These are phyloP conservation scores for Hebeloma cylindrosporum DNA, from an alignment of 768 basidiomycete genomes.

Conservation along the genomic window DNA sequence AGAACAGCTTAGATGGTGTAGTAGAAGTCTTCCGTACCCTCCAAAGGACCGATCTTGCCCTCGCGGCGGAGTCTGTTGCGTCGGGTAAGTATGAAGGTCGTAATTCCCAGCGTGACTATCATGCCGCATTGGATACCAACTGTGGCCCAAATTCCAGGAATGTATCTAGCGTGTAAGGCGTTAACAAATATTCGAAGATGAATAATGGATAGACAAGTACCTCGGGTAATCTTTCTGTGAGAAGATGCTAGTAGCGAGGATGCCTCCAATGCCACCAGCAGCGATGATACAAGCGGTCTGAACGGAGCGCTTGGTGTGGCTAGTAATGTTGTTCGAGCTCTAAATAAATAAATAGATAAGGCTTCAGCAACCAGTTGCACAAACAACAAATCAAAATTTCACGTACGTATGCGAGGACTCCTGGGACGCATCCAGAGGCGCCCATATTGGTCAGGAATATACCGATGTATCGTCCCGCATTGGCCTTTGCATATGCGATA, in stretches of 20 bases:
- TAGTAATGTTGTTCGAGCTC: conserved; percentile 37
- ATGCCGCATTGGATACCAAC: conserved; percentile 36
- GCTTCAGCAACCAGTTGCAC: neutral
- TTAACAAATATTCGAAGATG: neutral
- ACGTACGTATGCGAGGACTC: conserved; percentile 38
- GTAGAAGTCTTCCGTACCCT: conserved; percentile 36
- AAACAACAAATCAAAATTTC: neutral
- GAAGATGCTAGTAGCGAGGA: conserved; percentile 39
- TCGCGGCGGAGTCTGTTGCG: conserved; percentile 32
- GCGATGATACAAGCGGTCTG: conserved; percentile 36
- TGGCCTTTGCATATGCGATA: conserved; percentile 27
- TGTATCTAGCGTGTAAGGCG: conserved; percentile 22
- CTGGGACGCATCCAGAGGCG: conserved; percentile 34
- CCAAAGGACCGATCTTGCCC: conserved; percentile 30
- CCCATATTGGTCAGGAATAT: conserved; percentile 36
- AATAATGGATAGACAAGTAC: conserved; percentile 14
- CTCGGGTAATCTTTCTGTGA: conserved; percentile 36
- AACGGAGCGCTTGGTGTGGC: conserved; percentile 38
- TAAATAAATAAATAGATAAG: conserved; percentile 12
- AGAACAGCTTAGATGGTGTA: too few species aligned
- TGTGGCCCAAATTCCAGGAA: conserved; percentile 37
- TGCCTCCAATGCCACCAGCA: conserved; percentile 39
- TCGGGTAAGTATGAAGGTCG: conserved; percentile 28
- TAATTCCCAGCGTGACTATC: conserved; percentile 27
- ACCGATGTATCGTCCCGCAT: conserved; percentile 34